A percentile compares a stretch with the other conserved stretches of the same genome.
These are phyloP conservation scores for Pythium dissimile DNA, from an alignment of 352 stramenopile genomes.

Conservation along the genomic window DNA sequence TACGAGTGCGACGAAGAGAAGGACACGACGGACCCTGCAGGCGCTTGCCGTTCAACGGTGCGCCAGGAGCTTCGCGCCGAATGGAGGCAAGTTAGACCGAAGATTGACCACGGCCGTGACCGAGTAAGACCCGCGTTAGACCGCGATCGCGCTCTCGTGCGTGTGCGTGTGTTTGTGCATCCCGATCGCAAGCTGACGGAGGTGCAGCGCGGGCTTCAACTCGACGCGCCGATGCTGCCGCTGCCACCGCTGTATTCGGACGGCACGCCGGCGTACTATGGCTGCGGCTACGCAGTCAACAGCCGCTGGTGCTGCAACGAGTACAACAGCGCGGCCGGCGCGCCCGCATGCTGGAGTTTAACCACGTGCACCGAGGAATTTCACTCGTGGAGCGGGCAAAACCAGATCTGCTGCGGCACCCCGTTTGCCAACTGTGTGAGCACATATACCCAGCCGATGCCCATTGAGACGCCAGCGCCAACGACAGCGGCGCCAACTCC, in stretches of 20 bases:
- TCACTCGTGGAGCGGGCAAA: slow-evolving; percentile 36
- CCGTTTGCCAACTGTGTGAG: slow-evolving; percentile 29
- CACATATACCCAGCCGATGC: slow-evolving; percentile 39
- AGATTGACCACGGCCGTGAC: no score
- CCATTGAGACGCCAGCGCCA: slow-evolving; percentile 11
- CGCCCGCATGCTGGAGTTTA: slow-evolving; percentile 38
- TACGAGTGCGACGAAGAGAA: slow-evolving; percentile 29
- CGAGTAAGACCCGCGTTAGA: no score
- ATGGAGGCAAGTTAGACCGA: no score
- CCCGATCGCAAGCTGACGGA: not conserved
- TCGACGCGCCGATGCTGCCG: slow-evolving; percentile 19
- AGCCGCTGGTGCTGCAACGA: slow-evolving; percentile 45
- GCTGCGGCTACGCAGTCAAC: slow-evolving; percentile 27
- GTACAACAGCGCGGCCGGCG: slow-evolving; percentile 24
- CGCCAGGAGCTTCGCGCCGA: not conserved
- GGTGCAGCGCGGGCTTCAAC: slow-evolving; percentile 27
- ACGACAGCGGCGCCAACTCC: not conserved
- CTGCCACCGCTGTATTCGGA: slow-evolving; percentile 25
- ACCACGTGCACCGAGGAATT: slow-evolving; percentile 31
- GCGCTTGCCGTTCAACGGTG: slow-evolving; percentile 26
- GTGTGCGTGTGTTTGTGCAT: slow-evolving; percentile 3
- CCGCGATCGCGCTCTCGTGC: no score
- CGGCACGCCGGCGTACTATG: slow-evolving; percentile 36
- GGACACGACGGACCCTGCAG: not conserved
- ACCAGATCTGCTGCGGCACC: slow-evolving; percentile 47